Conservation (phyloP, 2,329 filamentous ascomycete genomes). For the Aureobasidium namibiae region DNA sequence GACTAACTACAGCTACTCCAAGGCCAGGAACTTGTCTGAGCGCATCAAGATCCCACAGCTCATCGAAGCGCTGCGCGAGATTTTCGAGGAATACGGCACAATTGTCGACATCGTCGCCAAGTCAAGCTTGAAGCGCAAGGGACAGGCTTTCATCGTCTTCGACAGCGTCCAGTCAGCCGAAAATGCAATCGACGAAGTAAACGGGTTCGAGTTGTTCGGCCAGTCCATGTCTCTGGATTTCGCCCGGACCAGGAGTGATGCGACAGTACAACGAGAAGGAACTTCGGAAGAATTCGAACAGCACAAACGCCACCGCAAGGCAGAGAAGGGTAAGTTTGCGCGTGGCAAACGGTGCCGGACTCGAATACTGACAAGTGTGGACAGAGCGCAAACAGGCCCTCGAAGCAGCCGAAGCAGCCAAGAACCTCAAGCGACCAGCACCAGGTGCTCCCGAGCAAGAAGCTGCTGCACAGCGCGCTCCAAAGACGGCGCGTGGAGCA, state of each 20-base stretch:
- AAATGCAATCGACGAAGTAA: slow-evolving; percentile 76
- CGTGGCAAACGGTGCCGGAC: slow-evolving; percentile 21
- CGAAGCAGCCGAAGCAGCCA: slow-evolving; percentile 70
- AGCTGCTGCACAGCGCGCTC: slow-evolving; percentile 34
- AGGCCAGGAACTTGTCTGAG: slow-evolving; percentile 82
- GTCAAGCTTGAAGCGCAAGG: slow-evolving; percentile 83
- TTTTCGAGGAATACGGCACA: slow-evolving; percentile 84
- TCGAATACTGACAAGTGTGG: background rate
- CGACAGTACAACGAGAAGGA: slow-evolving; percentile 68
- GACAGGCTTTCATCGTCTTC: slow-evolving; percentile 92
- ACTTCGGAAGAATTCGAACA: slow-evolving; percentile 72
- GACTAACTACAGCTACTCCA: slow-evolving; percentile 12
- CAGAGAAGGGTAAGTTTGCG: slow-evolving; percentile 68
- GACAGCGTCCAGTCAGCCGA: slow-evolving; percentile 70
- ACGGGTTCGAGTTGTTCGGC: slow-evolving; percentile 87
- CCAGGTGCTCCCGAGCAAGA: slow-evolving; percentile 37
- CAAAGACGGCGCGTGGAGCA: slow-evolving; percentile 59
- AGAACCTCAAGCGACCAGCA: slow-evolving; percentile 60
- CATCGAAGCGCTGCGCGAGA: slow-evolving; percentile 60
- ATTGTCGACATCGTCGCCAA: slow-evolving; percentile 82
- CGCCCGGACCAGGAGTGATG: slow-evolving; percentile 78
- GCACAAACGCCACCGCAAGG: slow-evolving; percentile 75
- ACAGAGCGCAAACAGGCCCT: slow-evolving; percentile 70
- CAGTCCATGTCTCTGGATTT: slow-evolving; percentile 82
- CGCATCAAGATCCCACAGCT: slow-evolving; percentile 74